Base-by-base conservation (phyloP, 176 grass and related monocot genomes). In the Metroxylon sagu region DNA sequence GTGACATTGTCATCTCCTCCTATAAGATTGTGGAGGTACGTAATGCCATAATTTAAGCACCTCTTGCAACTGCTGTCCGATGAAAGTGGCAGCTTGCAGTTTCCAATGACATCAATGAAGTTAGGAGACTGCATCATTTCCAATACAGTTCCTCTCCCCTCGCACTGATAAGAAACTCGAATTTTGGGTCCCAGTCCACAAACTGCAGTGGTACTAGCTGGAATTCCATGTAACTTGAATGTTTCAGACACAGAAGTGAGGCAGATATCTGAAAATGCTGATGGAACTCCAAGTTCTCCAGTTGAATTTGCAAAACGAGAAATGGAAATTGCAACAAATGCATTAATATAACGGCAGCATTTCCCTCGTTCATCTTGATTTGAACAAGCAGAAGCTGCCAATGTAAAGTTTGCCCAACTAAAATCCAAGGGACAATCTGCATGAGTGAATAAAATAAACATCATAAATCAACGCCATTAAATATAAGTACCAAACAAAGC, bases 41-140 rank as follows among this genome's bases (percentile, higher is more conserved):
- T 61, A 19, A 98, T 92, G 52, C 93, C 93, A 15, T 83, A 88
- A 54, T 98, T 98, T 26, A 98, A 78, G 71, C 93, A 98, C 4
- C 81, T 88, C 76, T 98, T 98, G 88, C 93, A 98, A 60, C 87
- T 85, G 60, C 78, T 82, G 56, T 92, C 81, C 18, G 80, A 76
- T 17, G 87, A 89, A 18, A 98, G 82, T 4, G 93, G 84, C 7
- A 80, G 75, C 70, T 84, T 74, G 69, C 93, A 98, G 74, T 82
- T 98, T n/a, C 78, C 85, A 5, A 85, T 67, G 12, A 98, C 93
- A 52, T 92, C 84, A 54, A 57, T 73, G 63, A 98, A 98, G 49
- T 77, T 85, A 0, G 87, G 93, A 14, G 93, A 98, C 16, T 92
- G 93, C 93, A 98, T 92, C 84, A 98, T 98, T 74, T 98, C 79